Conservation (phyloP, 352 stramenopile genomes). For the Phytophthora citricola region DNA sequence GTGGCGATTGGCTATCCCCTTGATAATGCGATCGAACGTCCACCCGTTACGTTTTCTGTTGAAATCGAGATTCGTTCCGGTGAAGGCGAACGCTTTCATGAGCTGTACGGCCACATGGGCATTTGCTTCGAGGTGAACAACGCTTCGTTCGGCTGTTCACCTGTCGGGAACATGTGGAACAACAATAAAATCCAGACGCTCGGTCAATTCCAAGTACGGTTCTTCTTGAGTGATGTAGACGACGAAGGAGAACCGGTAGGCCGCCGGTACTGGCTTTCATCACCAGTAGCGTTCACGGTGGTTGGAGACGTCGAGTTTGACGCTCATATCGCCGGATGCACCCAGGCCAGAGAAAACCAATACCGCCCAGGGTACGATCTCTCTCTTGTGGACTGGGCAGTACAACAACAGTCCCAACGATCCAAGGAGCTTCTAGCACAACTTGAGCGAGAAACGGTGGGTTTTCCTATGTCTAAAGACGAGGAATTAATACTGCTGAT, state of each 20-base stretch:
- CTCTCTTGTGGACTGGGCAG: background rate
- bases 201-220: background rate
- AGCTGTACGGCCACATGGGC: background rate
- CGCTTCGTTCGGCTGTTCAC: background rate
- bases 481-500: constrained; percentile 34
- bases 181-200: background rate
- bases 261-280: background rate
- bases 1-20: background rate
- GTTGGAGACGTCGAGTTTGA: background rate
- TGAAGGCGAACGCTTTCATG: background rate
- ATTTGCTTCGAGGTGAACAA: constrained; percentile 1
- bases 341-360: background rate
- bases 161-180: background rate
- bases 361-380: background rate
- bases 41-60: background rate
- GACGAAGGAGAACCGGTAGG: background rate
- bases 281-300: background rate
- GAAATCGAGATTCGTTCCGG: background rate
- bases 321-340: background rate
- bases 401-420: background rate
- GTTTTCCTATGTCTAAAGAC: no score
- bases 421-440: background rate
- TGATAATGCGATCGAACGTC: background rate
- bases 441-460: background rate
- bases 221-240: constrained; percentile 1